Evolutionary conservation across 306 rosid genomes (phyloP), one percentile per base, ranked within the genome.

Genomic region (Begonia fuchsioides): DNA sequence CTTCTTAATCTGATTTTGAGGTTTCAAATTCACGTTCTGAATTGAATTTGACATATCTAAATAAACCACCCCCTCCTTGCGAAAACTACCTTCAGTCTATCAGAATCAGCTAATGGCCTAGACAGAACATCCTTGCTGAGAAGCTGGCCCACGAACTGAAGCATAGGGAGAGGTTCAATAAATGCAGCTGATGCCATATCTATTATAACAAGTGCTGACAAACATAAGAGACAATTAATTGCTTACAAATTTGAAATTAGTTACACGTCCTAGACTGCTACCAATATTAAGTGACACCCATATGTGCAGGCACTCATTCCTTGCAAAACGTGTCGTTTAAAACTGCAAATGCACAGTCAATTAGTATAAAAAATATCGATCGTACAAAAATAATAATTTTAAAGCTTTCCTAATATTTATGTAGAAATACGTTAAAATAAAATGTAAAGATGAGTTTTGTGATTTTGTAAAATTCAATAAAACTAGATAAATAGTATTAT

Each of bases 101-200:
- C 95, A 0, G 98, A 75, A 53, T 90, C 98, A 38, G 94, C 81
- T 52, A 90, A 59, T 44, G 87, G 88, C 74, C 95, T 75, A 18
- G 85, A 77, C 45, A 85, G 38, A 51, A 85, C 83, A 75, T 85
- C 92, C 68, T 90, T 85, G 50, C 79, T 81, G 35, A 90, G 76
- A 61, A 90, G 94, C 74, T 90, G 95, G 35, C 64, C 95, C 50
- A 81, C 94, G 68, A 71, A 90, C 40, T 90, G 95, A 74, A 85
- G 70, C 12, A 90, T 94, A 6, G 95, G 95, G 63, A 90, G 95
- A 64, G 98, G 95, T 71, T 90, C 98, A 51, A 90, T 90, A 67
- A 85, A 90, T 0, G 95, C 92, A 47, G 98, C 98, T 51, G 95
- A 85, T 63, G 98, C 95, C 98, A 90, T 90, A 68, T 90, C 98